phyloP scores from a whole-genome alignment of 306 rosid species.

The Rosa rugosa region DNA sequence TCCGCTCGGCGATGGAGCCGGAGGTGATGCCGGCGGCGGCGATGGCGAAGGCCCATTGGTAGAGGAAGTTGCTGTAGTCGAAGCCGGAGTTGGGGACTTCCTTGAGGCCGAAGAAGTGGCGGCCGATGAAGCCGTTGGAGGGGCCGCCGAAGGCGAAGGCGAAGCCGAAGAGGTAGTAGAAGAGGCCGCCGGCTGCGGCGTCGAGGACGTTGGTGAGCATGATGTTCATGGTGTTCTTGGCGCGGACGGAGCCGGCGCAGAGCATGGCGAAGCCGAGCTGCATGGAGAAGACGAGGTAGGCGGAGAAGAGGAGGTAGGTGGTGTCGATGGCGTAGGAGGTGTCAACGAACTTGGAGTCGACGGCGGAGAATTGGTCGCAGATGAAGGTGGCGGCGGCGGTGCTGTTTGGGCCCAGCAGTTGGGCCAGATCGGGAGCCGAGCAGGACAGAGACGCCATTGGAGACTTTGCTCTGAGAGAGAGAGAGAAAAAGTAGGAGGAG shows the following conservation, averaged over 20 bases:
- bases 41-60: constrained; percentile 96
- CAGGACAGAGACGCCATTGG: constrained; percentile 50
- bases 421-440: constrained; percentile 40
- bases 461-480: not conserved
- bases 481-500: too few species aligned
- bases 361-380: constrained; percentile 47
- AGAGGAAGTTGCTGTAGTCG: constrained; percentile 70
- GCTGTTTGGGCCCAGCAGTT: constrained; percentile 56
- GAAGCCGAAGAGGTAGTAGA: constrained; percentile 90
- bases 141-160: constrained; percentile 86
- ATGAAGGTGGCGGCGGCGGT: constrained; percentile 57
- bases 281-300: constrained; percentile 98
- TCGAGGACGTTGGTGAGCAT: constrained; percentile 97
- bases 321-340: constrained; percentile 56
- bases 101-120: constrained; percentile 66
- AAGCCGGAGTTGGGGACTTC: constrained; percentile 27
- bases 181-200: constrained; percentile 84
- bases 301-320: constrained; percentile 87
- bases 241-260: constrained; percentile 98
- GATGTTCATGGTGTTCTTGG: constrained; percentile 99
- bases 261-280: constrained; percentile 98
- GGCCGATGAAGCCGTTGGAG: constrained; percentile 82
- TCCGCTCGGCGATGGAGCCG: constrained; percentile 88
- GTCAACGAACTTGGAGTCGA: constrained; percentile 40
- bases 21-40: constrained; percentile 95